Evolutionary conservation across 148 eudicot species (phyloP), one percentile per base, ranked within the genome.

Genomic region (Fagopyrum tataricum): DNA sequence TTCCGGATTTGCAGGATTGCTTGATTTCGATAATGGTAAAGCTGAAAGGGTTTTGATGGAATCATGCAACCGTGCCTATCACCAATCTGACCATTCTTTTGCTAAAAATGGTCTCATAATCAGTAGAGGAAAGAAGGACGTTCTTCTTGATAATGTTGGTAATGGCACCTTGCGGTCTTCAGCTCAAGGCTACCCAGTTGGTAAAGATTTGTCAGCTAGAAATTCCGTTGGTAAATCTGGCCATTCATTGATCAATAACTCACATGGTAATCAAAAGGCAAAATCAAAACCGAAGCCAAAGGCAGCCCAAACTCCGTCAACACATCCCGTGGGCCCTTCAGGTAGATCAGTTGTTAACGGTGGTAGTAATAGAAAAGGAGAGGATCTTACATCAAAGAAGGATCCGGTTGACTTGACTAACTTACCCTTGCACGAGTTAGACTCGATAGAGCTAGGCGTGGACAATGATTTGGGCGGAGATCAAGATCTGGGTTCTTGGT

Each of bases 251-350:
- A 82, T 81, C 42, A 80, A 82, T 23, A 85, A 84, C 73, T 73
- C 74, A 18, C 89, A 79, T 75, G 97, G 93, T 41, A 95, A 91
- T 55, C 82, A 91, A 31, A 91, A 85, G 79, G 81, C 90, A 47
- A 94, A 94, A 81, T 37, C 96, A 43, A 91, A 93, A 84, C 95
- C 91, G 49, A 93, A 94, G 82, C 95, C 88, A 77, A 94, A 82
- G 81, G 85, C 85, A 52, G 84, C 84, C 59, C 92, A 91, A 31
- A 31, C 2, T 72, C 83, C 85, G 76, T 84, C 98, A 15, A 81
- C 81, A 6, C 81, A 84, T 76, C 84, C 92, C 4, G 83, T 82
- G 12, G 79, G 79, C 66, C 84, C 85, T 61, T 76, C 84, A 12
- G 62, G 81, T 8, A 81, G 79, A 14, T 44, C 75, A 3, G 37